These are phyloP conservation scores for Dendrocalamus latiflorus DNA, from an alignment of 202 grass and related monocot species.

Conservation along the genomic window DNA sequence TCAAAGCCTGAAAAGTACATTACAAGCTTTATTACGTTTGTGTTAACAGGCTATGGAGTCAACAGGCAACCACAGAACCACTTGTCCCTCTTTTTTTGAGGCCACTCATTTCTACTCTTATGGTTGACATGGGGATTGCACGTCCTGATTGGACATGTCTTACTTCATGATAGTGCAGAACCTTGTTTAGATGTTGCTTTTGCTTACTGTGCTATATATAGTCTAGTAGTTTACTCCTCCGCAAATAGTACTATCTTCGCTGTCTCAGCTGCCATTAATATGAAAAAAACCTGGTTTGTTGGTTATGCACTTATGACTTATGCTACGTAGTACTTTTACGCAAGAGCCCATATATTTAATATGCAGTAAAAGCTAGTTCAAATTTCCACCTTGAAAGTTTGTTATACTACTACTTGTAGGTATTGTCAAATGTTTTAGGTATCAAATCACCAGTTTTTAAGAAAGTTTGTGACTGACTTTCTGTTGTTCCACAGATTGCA, in stretches of 20 bases:
- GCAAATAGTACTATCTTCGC: not conserved
- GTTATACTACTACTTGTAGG: not conserved
- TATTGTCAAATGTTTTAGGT: not conserved
- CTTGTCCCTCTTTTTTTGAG: not conserved
- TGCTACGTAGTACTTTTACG: not conserved
- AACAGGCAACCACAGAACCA: not conserved
- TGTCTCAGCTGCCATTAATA: not conserved
- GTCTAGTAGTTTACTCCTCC: not conserved
- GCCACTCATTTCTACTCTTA: conserved; percentile 9
- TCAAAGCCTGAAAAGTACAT: conserved; percentile 10
- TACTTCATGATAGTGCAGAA: not conserved
- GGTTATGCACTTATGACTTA: not conserved
- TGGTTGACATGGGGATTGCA: not conserved
- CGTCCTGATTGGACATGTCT: conserved; percentile 11
- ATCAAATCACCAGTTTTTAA: not conserved
- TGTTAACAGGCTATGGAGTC: not conserved
- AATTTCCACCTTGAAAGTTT: not conserved
- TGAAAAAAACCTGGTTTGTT: not conserved
- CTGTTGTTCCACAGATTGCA: conserved; percentile 57
- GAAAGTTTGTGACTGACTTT: not conserved
- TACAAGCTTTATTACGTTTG: not conserved
- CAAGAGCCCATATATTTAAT: not conserved
- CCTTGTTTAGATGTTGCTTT: not conserved
- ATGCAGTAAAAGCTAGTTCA: not conserved
- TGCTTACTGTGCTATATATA: not conserved